Conservation (phyloP, 129 eudicot genomes). For the Tanacetum coccineum region DNA sequence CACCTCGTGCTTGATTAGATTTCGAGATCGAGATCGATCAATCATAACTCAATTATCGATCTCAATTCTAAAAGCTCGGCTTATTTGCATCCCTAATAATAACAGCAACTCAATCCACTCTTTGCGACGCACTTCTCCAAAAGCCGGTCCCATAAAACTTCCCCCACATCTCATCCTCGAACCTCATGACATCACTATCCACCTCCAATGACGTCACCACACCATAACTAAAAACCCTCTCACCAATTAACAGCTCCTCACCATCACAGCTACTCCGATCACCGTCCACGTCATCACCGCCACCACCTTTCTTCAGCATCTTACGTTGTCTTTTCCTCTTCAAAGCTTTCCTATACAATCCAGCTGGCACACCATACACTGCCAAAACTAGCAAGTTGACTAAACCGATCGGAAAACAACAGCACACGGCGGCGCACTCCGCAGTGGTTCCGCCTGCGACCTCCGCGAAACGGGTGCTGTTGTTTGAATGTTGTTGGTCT, state of each 20-base stretch:
- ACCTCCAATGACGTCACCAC: slow-evolving; percentile 11
- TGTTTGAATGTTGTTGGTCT: slow-evolving; percentile 14
- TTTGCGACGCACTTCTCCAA: slow-evolving; percentile 64
- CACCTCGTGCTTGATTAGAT: too few relatives aligned
- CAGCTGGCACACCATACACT: slow-evolving; percentile 73
- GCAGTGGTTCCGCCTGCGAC: slow-evolving; percentile 79
- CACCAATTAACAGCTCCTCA: not conserved
- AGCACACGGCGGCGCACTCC: slow-evolving; percentile 75
- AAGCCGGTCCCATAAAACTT: slow-evolving; percentile 68
- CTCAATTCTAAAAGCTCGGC: too few relatives aligned
- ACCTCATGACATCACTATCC: slow-evolving; percentile 47
- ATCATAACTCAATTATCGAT: too few relatives aligned
- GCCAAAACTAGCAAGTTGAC: slow-evolving; percentile 43
- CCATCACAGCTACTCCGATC: slow-evolving; percentile 12
- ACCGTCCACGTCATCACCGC: slow-evolving; percentile 5
- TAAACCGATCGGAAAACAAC: slow-evolving; percentile 59
- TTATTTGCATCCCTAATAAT: not conserved
- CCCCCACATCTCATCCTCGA: slow-evolving; percentile 83
- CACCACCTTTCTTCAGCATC: slow-evolving; percentile 34
- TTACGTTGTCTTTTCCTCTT: slow-evolving; percentile 43
- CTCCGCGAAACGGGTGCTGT: slow-evolving; percentile 46
- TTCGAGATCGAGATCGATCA: too few relatives aligned
- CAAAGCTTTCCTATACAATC: slow-evolving; percentile 57
- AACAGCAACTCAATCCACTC: too few relatives aligned
- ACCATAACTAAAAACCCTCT: not conserved